Conservation (phyloP, 129 eudicot species). For the Helichrysum umbraculigerum region DNA sequence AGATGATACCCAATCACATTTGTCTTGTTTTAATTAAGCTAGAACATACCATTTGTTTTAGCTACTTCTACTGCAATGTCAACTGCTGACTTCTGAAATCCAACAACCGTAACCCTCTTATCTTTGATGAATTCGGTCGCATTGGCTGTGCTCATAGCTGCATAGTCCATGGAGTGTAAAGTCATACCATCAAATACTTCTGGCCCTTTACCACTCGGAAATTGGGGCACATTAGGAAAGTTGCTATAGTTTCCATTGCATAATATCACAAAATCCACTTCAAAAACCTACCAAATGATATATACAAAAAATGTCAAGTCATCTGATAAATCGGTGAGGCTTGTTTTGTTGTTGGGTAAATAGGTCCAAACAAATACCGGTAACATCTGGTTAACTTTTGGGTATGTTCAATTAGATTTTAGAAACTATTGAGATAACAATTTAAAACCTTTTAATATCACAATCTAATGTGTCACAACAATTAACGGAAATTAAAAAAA, state of each 20-base stretch:
- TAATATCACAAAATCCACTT: conserved; percentile 47
- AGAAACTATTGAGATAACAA: too few species aligned
- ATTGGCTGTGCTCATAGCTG: conserved; percentile 30
- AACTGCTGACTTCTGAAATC: conserved; percentile 57
- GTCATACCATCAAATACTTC: conserved; percentile 45
- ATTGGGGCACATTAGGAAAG: conserved; percentile 47
- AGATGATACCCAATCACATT: too few species aligned
- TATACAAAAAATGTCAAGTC: too few species aligned
- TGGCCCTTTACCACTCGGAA: conserved; percentile 41
- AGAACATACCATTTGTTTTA: conserved; percentile 41
- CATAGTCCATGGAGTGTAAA: conserved; percentile 57
- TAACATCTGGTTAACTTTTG: too few species aligned
- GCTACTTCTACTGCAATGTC: conserved; percentile 50
- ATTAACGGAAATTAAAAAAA: too few species aligned
- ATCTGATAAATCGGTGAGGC: too few species aligned
- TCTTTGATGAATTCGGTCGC: conserved; percentile 41
- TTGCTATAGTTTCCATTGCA: conserved; percentile 54
- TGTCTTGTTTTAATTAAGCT: background rate
- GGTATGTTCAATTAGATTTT: too few species aligned
- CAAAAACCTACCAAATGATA: conserved; percentile 29
- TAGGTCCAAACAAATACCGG: too few species aligned
- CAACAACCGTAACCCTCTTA: conserved; percentile 49
- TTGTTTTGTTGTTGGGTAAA: too few species aligned
- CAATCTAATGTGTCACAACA: too few species aligned
- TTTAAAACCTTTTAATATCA: too few species aligned